Evolutionary conservation across 345 rosid genomes (phyloP), one percentile per base, ranked within the genome.

Genomic region (Turritis glabra): DNA sequence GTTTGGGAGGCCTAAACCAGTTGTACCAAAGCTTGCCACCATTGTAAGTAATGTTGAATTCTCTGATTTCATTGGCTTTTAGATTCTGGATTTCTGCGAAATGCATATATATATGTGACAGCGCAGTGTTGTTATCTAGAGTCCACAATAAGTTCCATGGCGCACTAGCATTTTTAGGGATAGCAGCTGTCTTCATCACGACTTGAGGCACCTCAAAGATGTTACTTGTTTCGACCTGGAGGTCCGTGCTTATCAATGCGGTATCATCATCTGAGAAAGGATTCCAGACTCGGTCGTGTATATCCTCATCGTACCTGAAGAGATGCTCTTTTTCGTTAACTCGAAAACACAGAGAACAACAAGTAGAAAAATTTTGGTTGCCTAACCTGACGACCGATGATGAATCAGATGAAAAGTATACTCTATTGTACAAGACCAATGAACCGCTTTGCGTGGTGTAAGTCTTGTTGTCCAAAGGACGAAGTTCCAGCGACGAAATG

Each of bases 401-500:
- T n/a, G n/a, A n/a, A n/a, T n/a, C n/a, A n/a, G n/a, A n/a, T n/a
- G n/a, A n/a, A n/a, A n/a, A n/a, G n/a, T n/a, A n/a, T 21, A 60
- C 0, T 53, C 81, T 51, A 2, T 4, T 2, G 10, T 10, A 78
- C 9, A 43, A 38, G 12, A 0, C 18, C 60, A 83, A 30, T 1
- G 85, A 78, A 41, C 82, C 81, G 5, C 69, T 46, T 74, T 67
- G 15, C 0, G 76, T 48, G 14, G 1, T 1, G 3, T 77, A 76
- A 51, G 23, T 44, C 3, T 18, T 13, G 58, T 51, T 71, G 2
- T 35, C 43, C 40, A 84, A 14, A 12, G 51, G 82, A 77, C 92
- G 83, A 2, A 86, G 17, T 8, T 90, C 90, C 6, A 88, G 46
- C 0, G 82, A 62, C 1, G 87, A 80, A 29, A 87, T 77, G 55